These are phyloP conservation scores for Rhododendron simsii DNA, from an alignment of 148 eudicot genomes.

Conservation along the genomic window DNA sequence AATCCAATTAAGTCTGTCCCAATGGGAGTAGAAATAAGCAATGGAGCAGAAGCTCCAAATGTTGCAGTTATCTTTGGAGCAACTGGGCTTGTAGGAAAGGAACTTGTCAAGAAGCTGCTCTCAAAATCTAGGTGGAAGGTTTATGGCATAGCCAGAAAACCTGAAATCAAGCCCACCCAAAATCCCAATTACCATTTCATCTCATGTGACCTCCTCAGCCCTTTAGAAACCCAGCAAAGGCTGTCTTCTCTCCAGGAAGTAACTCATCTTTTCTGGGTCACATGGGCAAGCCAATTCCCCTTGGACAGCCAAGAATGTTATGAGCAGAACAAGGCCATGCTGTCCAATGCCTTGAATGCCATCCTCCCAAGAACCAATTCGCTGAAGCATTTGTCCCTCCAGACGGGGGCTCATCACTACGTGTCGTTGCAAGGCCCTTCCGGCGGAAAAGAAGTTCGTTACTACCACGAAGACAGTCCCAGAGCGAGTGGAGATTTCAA, in stretches of 20 bases:
- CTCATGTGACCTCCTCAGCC: constrained; percentile 66
- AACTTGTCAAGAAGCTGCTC: constrained; percentile 53
- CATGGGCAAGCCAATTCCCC: constrained; percentile 77
- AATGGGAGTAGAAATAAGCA: constrained; percentile 21
- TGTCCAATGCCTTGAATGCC: constrained; percentile 59
- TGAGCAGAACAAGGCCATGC: constrained; percentile 74
- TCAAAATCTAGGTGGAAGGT: constrained; percentile 62
- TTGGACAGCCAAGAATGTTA: constrained; percentile 61
- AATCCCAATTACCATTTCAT: constrained; percentile 49
- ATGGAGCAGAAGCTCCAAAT: constrained; percentile 17
- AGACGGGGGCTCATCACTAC: constrained; percentile 82
- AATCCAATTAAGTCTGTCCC: constrained; percentile 3
- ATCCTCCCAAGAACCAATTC: constrained; percentile 45
- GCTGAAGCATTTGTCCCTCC: constrained; percentile 65
- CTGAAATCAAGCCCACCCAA: constrained; percentile 17
- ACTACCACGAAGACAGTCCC: constrained; percentile 59
- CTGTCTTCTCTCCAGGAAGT: constrained; percentile 52
- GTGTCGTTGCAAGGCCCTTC: constrained; percentile 34
- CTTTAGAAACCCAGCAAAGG: constrained; percentile 40
- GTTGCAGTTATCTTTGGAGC: constrained; percentile 82
- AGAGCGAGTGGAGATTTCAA: constrained; percentile 43
- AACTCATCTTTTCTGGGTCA: constrained; percentile 83
- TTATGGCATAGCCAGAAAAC: constrained; percentile 70
- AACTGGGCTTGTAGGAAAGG: constrained; percentile 83
- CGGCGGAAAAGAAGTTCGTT: neutral